Base-by-base conservation (phyloP, 202 grass and related monocot species). In the Schoenoplectus tabernaemontani region DNA sequence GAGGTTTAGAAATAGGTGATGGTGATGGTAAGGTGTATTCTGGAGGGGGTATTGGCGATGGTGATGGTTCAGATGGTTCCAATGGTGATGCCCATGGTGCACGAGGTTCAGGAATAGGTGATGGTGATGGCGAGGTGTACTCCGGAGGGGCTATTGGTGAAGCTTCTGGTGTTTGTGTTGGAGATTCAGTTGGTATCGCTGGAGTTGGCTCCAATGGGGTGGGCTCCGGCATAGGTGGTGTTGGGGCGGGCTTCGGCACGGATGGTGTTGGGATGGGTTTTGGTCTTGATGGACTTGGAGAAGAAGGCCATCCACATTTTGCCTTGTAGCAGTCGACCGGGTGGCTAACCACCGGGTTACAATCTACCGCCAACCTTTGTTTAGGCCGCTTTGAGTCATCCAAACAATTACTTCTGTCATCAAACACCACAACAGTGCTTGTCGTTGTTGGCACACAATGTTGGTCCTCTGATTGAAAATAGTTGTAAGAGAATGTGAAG, bases 401-500 rank as follows among this genome's bases (percentile, higher is more conserved):
- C 80, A 93, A 62, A 77, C 90, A 93, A 23, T 97, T 97, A 11
- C 43, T 84, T 28, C 64, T 66, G 22, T 97, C 90, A 34, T 79
- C 50, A 5, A 88, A 77, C 0, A 41, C 42, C 26, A 56, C 78
- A 10, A 57, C 59, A 0, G 4, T 30, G 36, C 13, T 85, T 24
- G 42, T 54, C 5, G 59, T 17, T 37, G 76, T 12, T 59, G 15
- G 3, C 17, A 23, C 32, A 41, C 88, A 97, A 3, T 76, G 5
- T 3, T 2, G 4, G 4, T 76, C 84, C 48, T 84, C 88, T 0
- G 65, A 30, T n/a, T 20, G 57, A 7, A 96, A 87, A 60, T 84
- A 96, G 74, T 93, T 93, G 44, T 89, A 66, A 12, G 93, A 90
- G 5, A 93, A 87, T 1, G 80, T 84, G 4, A 96, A 81, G 83